Percentiles rank a stretch among this genome's conserved stretches.
These are phyloP conservation scores for Gossypium stocksii DNA, from an alignment of 345 rosid genomes.

Conservation along the genomic window DNA sequence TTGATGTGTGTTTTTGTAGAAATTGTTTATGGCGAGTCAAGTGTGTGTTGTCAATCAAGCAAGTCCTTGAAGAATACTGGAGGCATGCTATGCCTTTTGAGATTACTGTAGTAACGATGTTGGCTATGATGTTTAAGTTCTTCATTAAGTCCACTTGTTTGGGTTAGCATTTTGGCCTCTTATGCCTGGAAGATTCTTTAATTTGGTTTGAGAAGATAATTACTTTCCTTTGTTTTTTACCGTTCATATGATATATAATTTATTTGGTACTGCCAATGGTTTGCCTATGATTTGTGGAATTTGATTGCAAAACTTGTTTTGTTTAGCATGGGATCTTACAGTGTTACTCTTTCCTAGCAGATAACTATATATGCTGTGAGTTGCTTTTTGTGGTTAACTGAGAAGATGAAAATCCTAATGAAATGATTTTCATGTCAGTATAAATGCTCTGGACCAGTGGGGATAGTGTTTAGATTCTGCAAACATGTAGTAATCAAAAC, in stretches of 20 bases:
- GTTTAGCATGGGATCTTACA: not conserved
- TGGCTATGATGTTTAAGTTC: constrained; percentile 1
- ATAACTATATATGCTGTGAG: not conserved
- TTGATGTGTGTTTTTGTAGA: not conserved
- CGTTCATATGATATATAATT: not conserved
- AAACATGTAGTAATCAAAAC: not conserved
- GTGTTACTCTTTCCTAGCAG: not conserved
- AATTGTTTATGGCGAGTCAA: not conserved
- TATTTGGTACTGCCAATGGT: not conserved
- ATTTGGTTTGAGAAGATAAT: not conserved
- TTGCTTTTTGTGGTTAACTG: not conserved
- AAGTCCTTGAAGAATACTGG: not conserved
- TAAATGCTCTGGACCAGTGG: not conserved
- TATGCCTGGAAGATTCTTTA: not conserved
- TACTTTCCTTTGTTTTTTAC: too few species aligned
- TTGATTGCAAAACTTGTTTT: constrained; percentile 26
- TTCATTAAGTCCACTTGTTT: not conserved
- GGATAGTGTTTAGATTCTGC: not conserved
- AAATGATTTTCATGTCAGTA: not conserved
- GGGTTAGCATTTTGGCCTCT: not conserved
- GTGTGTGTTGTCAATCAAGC: not conserved
- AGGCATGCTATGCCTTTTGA: not conserved
- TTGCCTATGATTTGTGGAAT: not conserved
- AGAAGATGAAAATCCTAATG: not conserved
- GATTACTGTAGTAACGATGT: not conserved